A percentile compares a stretch with the other conserved stretches of the same genome.
Evolutionary conservation across 768 basidiomycete species (phyloP).

Genomic region (Gloeopeniophorella convolvens): DNA sequence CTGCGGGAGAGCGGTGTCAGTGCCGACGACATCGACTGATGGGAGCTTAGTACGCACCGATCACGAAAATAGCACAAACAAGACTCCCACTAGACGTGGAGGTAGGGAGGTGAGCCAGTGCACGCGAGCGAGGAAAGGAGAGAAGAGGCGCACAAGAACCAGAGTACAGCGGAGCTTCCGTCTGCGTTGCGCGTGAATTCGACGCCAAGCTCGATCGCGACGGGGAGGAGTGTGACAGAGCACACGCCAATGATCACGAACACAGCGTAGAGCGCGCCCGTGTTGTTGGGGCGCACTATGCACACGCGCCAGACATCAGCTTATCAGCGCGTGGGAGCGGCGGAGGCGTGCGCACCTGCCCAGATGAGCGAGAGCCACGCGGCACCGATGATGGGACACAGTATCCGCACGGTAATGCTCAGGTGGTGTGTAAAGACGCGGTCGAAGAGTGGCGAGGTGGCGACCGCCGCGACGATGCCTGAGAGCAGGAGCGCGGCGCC

Average conservation of each 20-base stretch:
- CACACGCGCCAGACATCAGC: not conserved
- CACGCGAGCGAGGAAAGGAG: too few relatives aligned
- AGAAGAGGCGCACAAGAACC: conserved; percentile 71
- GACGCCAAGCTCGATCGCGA: conserved; percentile 70
- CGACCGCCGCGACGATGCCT: conserved; percentile 61
- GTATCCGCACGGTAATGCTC: conserved; percentile 48
- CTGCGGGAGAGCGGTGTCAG: not conserved
- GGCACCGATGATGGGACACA: conserved; percentile 54
- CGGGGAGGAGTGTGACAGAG: conserved; percentile 65
- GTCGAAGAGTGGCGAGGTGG: conserved; percentile 72
- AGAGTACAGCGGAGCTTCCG: conserved; percentile 66
- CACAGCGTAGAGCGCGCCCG: conserved; percentile 53
- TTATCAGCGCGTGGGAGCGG: not conserved
- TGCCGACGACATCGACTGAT: conserved; percentile 1
- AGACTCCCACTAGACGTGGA: conserved; percentile 15
- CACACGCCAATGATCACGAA: conserved; percentile 62
- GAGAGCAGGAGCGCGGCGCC: conserved; percentile 62
- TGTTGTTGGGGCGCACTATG: conserved; percentile 56
- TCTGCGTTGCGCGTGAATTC: conserved; percentile 79
- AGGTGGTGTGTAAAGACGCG: conserved; percentile 74
- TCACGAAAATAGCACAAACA: not conserved
- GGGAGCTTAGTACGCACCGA: not conserved
- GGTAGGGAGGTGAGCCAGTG: too few relatives aligned
- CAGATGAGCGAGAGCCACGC: conserved; percentile 75
- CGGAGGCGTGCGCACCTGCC: conserved; percentile 48